Base-by-base conservation (phyloP, 805 yeast species). In the Metschnikowia shivogae region DNA sequence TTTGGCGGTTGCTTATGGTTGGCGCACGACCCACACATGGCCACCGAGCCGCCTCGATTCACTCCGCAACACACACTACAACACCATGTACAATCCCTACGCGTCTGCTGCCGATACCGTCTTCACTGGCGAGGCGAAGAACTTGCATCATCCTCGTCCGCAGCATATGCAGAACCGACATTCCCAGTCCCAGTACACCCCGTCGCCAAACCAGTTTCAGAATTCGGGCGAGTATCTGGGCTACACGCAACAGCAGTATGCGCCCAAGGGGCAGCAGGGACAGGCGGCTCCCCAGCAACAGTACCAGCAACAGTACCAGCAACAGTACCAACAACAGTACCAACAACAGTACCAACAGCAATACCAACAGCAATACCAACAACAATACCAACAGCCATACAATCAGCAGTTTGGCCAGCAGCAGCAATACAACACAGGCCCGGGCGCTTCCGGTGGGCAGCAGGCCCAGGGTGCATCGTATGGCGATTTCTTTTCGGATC, bases 401-500 rank as follows among this genome's bases (percentile, higher is more conserved):
- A 58, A 55, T 30, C 55, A 53, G 28, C 54, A 47, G 24, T 51
- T 11, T 39, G 38, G 19, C 40, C 49, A 34, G 34, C 57, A 49
- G 27, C 52, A 42, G 44, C 62, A 44, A 35, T 52, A 39, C 40
- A 13, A 4, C 30, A 30, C 20, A 22, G 35, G 2, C 35, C 10
- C 41, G 46, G 46, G 45, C 40, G 28, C 55, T 49, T 20, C 44
- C 45, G 47, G 41, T 42, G 19, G 40, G 26, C 58, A 49, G 26
- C 58, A 45, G 47, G 60, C 52, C 13, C 61, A 54, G 1, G 44
- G 40, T 6, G 49, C 50, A 6, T 47, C 54, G 10, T 54, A 56
- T 44, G 57, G 70, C 32, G 64, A 69, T 49, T 72, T 87, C 52
- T 76, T 89, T 62, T 79, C 76, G 52, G 95, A 88, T 60, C 90